A percentile compares a stretch with the other conserved stretches of the same genome.
Evolutionary conservation across 148 eudicot genomes (phyloP).

Genomic region (Cornus controversa): DNA sequence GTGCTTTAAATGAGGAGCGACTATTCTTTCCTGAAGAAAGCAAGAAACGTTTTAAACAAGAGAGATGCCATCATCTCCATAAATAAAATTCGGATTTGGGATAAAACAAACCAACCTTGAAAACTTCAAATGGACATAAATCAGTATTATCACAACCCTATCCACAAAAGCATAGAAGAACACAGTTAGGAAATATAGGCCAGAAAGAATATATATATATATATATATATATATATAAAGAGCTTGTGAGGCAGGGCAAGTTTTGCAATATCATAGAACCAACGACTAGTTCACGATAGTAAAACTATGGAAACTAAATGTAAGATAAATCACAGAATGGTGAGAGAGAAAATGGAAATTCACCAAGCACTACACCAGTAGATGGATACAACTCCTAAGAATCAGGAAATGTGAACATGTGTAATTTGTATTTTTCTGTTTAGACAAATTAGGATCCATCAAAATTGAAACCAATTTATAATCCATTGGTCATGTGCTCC

Average conservation of each 20-base stretch:
- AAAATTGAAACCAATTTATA: neutral
- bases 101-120: conserved; percentile 59
- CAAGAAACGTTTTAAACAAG: neutral
- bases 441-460: neutral
- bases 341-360: neutral
- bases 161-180: conserved; percentile 11
- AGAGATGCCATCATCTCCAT: neutral
- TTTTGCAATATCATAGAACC: neutral
- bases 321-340: neutral
- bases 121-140: conserved; percentile 80
- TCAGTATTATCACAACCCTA: conserved; percentile 86
- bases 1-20: conserved; percentile 72
- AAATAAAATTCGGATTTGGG: neutral
- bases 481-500: neutral
- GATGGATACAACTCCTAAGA: neutral
- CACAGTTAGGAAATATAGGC: neutral
- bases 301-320: neutral
- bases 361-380: neutral
- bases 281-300: neutral
- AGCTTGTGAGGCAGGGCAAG: neutral
- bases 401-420: neutral
- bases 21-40: conserved; percentile 62
- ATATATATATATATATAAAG: too few relatives aligned
- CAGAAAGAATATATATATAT: neutral
- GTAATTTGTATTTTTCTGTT: neutral